Base-by-base conservation (phyloP, 1,284 basidiomycete genomes). In the Irpex sp. region DNA sequence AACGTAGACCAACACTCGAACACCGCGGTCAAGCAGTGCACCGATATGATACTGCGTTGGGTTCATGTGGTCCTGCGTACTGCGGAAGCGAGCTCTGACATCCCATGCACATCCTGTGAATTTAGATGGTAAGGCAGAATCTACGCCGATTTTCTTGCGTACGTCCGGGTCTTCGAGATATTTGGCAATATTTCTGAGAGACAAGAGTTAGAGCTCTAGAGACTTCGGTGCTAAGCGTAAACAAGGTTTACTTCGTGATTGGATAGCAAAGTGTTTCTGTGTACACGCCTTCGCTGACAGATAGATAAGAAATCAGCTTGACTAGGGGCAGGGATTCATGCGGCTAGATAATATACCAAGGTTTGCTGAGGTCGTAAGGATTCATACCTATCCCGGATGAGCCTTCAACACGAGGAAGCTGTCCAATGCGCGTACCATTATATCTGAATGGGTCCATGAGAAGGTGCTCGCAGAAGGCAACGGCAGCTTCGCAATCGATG, bases 1-100 rank as follows among this genome's bases (percentile, higher is more conserved):
- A 3, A 87, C 88, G 68, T 93, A 93, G 63, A 93, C 85, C n/a
- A 95, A 81, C 4, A 89, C 86, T 5, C 83, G 78, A 33, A 95
- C 78, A 1, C 85, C 87, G 31, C 91, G 83, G 70, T 94, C 92
- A 19, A 95, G 83, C 39, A 95, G 81, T 1, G 80, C 86, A 1
- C 83, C 81, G 61, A 94, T 79, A 70, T 94, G 87, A 51, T 82
- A 74, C 67, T 78, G 74, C 0, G 81, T 81, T 3, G 76, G 70
- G 64, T 80, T 81, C 50, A 75, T 68, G 13, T 62, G 54, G 67
- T 89, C 87, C 43, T 75, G 70, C 9, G 75, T 66, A 0, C 37
- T 57, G 9, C 6, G 13, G 68, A 88, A 89, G 0, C 76, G 79
- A 0, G 9, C 0, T 2, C 69, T 67, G 19, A 92, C 83, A 1